Evolutionary conservation across 75 land plant genomes (phyloP).

Genomic region (Picea glauca): DNA sequence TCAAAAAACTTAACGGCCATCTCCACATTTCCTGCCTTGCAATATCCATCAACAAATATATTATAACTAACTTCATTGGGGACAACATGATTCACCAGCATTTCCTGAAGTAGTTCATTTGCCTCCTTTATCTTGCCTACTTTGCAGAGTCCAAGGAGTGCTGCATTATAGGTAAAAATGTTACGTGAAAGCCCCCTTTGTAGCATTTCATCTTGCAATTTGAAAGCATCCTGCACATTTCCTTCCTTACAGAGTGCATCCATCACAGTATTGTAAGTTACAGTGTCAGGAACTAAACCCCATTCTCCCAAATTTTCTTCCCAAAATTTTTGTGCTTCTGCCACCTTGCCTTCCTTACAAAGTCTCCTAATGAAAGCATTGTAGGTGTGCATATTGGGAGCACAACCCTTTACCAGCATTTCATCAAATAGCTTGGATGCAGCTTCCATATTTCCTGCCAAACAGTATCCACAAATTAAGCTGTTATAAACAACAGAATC

Average conservation of each 20-base stretch:
- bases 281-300: conserved; percentile 30
- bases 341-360: conserved; percentile 52
- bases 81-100: conserved; percentile 25
- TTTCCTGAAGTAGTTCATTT: conserved; percentile 35
- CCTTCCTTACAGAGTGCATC: conserved; percentile 44
- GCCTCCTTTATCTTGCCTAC: conserved; percentile 65
- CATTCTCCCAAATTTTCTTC: conserved; percentile 41
- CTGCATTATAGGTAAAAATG: conserved; percentile 52
- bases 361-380: conserved; percentile 51
- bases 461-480: conserved; percentile 50
- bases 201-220: conserved; percentile 56
- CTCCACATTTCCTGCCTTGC: conserved; percentile 45
- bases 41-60: conserved; percentile 53
- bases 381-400: conserved; percentile 38
- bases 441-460: conserved; percentile 26
- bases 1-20: conserved; percentile 44
- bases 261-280: conserved; percentile 63
- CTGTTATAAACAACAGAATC: conserved; percentile 34
- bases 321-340: conserved; percentile 44
- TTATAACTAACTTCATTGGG: conserved; percentile 54
- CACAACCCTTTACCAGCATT: conserved; percentile 37
- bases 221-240: conserved; percentile 30
- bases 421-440: conserved; percentile 46
- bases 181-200: conserved; percentile 39
- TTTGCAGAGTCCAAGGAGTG: conserved; percentile 61